Base-by-base conservation (phyloP, 2,329 filamentous ascomycete genomes). In the Dactylellina leptospora region DNA sequence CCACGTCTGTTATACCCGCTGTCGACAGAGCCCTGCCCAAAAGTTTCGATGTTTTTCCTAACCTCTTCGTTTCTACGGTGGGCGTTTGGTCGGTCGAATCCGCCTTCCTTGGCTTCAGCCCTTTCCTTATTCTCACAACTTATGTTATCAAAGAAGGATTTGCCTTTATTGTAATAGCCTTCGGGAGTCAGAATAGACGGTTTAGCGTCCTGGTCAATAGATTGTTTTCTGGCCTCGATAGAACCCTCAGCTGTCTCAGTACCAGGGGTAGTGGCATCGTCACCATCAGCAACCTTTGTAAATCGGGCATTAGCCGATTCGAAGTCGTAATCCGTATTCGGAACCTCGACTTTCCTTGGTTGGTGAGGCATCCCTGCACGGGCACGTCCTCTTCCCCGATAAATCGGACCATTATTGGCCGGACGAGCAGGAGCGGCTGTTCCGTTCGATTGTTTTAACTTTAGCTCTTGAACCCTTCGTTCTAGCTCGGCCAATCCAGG, bases 81-180 rank as follows among this genome's bases (percentile, higher is more conserved):
- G 50, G 90, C 87, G 28, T 92, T 92, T 64, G 90, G 89, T 38
- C 66, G 50, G 51, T n/a, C 87, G 84, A 79, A 87, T 87, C 74
- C 85, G 3, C 85, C 85, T 42, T 83, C 79, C 28, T 80, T 84
- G 38, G 88, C 88, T 73, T 93, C 91, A 55, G 91, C 88, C 44
- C 95, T 87, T 75, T 99, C 95, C 80, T 90, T 96, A 74, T 91
- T 86, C 79, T 99, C 95, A 75, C 91, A 96, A 0, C 92, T 96
- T 75, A 99, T 97, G 80, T 99, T 97, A 81, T 99, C 95, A 78
- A 99, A 99, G 84, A 99, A 99, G 1, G 92, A 96, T 2, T 83
- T 87, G 3, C 88, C 85, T 81, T 92, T 96, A 83, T 97, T 93
- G 82, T 99, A 99, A 0, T 74, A 77, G 20, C 74, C 74, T 22